These are phyloP conservation scores for Linnemannia exigua DNA, from an alignment of 192 early-diverging fungal genomes.

Conservation along the genomic window DNA sequence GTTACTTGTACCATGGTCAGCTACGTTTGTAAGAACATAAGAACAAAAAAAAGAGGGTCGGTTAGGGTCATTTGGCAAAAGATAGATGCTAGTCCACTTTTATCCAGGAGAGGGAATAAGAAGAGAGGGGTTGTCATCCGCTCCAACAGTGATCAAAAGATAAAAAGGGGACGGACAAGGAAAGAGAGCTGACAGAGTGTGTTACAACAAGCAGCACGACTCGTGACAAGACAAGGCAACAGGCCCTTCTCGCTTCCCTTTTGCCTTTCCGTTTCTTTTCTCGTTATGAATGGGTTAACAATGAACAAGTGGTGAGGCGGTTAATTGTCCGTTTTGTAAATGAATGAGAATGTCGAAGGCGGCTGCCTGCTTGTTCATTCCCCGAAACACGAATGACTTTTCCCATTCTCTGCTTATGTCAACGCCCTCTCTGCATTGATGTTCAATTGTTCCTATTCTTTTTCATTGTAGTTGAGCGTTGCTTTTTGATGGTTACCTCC, in stretches of 20 bases:
- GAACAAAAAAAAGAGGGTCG: neutral
- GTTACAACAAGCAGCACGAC: neutral
- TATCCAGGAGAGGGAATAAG: neutral
- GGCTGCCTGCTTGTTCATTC: neutral
- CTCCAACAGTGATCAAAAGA: neutral
- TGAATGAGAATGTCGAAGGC: neutral
- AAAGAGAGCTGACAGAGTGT: neutral
- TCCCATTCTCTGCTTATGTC: neutral
- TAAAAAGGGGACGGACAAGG: neutral
- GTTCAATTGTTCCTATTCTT: no score
- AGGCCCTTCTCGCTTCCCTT: neutral
- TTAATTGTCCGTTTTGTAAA: neutral
- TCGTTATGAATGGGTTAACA: neutral
- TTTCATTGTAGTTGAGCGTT: no score
- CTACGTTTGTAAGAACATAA: conserved; percentile 12
- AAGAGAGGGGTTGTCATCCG: neutral
- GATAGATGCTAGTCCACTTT: neutral
- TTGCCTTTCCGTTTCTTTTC: neutral
- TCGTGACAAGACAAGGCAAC: neutral
- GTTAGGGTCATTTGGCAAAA: neutral
- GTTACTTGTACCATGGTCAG: conserved; percentile 31
- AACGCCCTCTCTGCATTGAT: no score
- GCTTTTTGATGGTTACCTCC: conserved; percentile 43
- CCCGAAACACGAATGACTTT: neutral
- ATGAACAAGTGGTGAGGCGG: neutral